Conservation (phyloP, 768 basidiomycete species). For the Phlegmacium glaucopus region DNA sequence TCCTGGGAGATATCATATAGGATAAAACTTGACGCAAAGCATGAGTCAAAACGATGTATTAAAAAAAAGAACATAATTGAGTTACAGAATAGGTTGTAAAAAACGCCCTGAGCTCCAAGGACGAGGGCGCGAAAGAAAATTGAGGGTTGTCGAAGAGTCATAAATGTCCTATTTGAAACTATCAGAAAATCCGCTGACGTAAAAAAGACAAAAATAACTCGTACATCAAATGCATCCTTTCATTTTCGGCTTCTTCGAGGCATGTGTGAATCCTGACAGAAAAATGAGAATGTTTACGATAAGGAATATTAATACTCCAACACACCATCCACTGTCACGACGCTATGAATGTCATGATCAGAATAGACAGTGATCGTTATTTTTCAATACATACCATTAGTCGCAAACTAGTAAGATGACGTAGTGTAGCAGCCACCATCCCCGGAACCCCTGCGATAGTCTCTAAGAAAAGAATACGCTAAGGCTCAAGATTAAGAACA, state of each 20-base stretch:
- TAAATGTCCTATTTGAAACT: constrained; percentile 70
- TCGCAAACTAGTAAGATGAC: constrained; percentile 86
- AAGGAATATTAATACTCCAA: constrained; percentile 2
- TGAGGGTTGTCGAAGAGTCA: constrained; percentile 84
- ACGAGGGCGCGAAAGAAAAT: constrained; percentile 78
- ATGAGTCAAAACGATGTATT: constrained; percentile 4
- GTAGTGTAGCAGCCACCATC: constrained; percentile 86
- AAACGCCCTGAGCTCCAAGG: constrained; percentile 89
- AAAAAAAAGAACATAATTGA: neutral
- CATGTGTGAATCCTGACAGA: constrained; percentile 89
- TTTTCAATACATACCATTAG: constrained; percentile 59
- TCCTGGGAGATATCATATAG: constrained; percentile 72
- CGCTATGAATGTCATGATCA: constrained; percentile 27
- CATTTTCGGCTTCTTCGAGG: constrained; percentile 94
- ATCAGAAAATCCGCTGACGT: constrained; percentile 12
- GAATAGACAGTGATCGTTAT: neutral
- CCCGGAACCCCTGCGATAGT: constrained; percentile 93
- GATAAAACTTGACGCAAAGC: constrained; percentile 52
- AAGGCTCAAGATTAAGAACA: constrained; percentile 1
- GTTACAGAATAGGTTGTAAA: constrained; percentile 86
- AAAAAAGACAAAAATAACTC: constrained; percentile 12
- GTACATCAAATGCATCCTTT: constrained; percentile 92
- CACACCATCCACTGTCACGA: constrained; percentile 51
- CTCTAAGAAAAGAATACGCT: constrained; percentile 69
- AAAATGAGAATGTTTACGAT: constrained; percentile 31